Conservation (phyloP, 768 basidiomycete species). For the Lactifluus pinguis region DNA sequence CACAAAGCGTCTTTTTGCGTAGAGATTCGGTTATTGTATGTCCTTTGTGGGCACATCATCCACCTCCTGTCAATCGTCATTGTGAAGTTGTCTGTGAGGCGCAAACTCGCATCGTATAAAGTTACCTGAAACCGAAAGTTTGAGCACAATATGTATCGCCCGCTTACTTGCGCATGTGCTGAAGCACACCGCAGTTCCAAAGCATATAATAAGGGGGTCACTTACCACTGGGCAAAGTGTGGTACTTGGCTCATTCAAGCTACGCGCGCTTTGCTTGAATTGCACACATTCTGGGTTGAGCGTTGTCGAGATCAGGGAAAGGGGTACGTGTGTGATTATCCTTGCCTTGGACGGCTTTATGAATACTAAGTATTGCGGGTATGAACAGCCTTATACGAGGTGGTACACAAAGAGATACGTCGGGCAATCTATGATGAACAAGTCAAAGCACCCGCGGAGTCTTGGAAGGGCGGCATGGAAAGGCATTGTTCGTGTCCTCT, state of each 20-base stretch:
- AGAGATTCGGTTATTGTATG: neutral
- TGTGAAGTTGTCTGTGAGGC: neutral
- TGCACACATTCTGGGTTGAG: neutral
- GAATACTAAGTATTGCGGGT: neutral
- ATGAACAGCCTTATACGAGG: neutral
- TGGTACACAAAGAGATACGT: neutral
- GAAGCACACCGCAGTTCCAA: too few relatives aligned
- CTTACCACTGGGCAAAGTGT: too few relatives aligned
- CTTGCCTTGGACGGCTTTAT: neutral
- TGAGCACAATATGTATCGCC: too few relatives aligned
- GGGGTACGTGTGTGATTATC: neutral
- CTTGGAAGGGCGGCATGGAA: constrained; percentile 6
- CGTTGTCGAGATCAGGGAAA: neutral
- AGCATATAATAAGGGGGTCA: too few relatives aligned
- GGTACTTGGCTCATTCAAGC: too few relatives aligned
- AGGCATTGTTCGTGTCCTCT: neutral
- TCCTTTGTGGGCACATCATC: neutral
- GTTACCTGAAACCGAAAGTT: too few relatives aligned
- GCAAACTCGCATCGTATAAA: neutral
- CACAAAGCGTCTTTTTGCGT: constrained; percentile 47
- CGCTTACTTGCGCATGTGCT: too few relatives aligned
- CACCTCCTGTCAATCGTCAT: neutral
- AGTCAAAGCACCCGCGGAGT: neutral
- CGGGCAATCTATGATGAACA: neutral
- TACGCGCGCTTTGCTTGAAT: neutral